Evolutionary conservation across 441 rosid species (phyloP).

Genomic region (Jatropha podagrica): DNA sequence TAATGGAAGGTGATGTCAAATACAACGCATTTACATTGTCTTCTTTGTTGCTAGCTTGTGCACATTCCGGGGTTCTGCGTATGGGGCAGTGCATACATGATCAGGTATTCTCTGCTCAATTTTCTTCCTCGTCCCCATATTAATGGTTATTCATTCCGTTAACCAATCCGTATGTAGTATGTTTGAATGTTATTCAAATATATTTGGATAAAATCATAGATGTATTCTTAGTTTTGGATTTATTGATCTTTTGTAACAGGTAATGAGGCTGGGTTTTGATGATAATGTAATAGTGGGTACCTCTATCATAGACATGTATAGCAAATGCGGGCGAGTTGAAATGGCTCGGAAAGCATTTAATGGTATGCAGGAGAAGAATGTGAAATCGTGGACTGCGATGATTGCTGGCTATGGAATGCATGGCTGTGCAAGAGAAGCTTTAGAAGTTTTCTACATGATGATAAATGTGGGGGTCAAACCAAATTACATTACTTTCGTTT

Average conservation of each 20-base stretch:
- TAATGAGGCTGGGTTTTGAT: constrained; percentile 65
- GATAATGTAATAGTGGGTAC: constrained; percentile 65
- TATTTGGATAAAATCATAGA: background rate
- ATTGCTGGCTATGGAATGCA: constrained; percentile 85
- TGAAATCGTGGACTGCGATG: constrained; percentile 84
- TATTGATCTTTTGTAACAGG: constrained; percentile 38
- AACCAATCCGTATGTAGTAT: background rate
- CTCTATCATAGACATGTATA: constrained; percentile 76
- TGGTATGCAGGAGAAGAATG: constrained; percentile 58
- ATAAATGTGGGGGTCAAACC: constrained; percentile 53
- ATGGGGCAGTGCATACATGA: constrained; percentile 68
- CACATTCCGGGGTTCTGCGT: constrained; percentile 64
- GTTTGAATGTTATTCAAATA: background rate
- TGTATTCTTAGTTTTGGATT: constrained; percentile 14
- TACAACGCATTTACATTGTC: constrained; percentile 72
- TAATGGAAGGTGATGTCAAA: constrained; percentile 37
- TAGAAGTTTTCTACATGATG: constrained; percentile 70
- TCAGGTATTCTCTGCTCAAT: constrained; percentile 49
- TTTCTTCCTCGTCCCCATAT: background rate
- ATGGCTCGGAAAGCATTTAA: constrained; percentile 59
- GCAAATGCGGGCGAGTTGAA: constrained; percentile 78
- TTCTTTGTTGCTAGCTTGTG: constrained; percentile 58
- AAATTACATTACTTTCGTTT: constrained; percentile 72
- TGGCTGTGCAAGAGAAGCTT: constrained; percentile 64
- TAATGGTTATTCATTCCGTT: background rate